Evolutionary conservation across 805 yeast genomes (phyloP).

Genomic region (Lachancea meyersii): DNA sequence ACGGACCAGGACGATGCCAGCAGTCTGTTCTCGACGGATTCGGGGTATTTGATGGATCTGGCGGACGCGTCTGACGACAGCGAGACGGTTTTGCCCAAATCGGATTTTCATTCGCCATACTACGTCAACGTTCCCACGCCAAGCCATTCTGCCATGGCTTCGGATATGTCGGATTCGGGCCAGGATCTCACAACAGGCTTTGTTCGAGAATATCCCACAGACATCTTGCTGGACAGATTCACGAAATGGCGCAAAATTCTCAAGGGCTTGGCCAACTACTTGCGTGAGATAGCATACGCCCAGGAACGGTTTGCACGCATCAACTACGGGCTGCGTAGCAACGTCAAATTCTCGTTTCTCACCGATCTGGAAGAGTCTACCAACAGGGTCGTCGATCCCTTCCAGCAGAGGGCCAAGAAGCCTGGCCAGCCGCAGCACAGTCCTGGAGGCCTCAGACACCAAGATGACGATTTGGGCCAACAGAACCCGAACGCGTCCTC

Average conservation of each 20-base stretch:
- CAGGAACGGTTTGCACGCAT: constrained; percentile 68
- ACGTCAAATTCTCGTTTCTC: constrained; percentile 40
- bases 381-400: constrained; percentile 41
- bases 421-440: constrained; percentile 5
- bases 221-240: constrained; percentile 70
- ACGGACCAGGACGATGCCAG: constrained; percentile 13
- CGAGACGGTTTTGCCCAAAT: constrained; percentile 23
- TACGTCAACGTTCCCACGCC: constrained; percentile 33
- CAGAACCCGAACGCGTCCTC: background rate
- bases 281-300: constrained; percentile 68
- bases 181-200: constrained; percentile 14
- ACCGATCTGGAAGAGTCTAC: constrained; percentile 33
- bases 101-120: constrained; percentile 30
- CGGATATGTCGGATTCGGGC: constrained; percentile 14
- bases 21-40: constrained; percentile 20
- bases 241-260: constrained; percentile 75
- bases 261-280: constrained; percentile 60
- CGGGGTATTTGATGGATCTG: constrained; percentile 22
- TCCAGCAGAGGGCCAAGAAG: constrained; percentile 35
- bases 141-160: constrained; percentile 17
- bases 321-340: constrained; percentile 68
- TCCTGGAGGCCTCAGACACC: background rate
- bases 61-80: constrained; percentile 17
- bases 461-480: constrained; percentile 5
- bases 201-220: constrained; percentile 58